Evolutionary conservation across 495 filamentous ascomycete genomes (phyloP).

Genomic region (Oleoguttula mirabilis): DNA sequence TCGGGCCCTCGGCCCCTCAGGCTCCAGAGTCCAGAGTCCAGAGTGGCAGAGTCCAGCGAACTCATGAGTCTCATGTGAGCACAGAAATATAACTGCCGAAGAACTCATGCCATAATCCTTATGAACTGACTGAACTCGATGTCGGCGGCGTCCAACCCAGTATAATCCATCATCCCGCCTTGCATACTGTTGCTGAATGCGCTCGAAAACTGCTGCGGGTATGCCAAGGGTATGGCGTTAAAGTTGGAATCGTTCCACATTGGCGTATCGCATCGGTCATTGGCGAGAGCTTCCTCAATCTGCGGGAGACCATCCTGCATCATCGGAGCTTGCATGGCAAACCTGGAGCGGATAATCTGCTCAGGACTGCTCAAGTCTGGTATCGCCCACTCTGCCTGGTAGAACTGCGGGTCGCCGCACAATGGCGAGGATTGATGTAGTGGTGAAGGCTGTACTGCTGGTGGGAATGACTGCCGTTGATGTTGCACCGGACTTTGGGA

Average conservation of each 20-base stretch:
- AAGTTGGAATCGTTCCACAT: too few relatives aligned
- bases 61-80: too few relatives aligned
- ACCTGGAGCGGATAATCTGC: conserved; percentile 5
- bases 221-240: too few relatives aligned
- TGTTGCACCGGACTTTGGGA: conserved; percentile 11
- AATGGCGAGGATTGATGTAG: conserved; percentile 5
- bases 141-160: too few relatives aligned
- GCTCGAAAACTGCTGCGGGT: background rate
- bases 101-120: too few relatives aligned
- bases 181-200: background rate
- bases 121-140: too few relatives aligned
- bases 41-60: too few relatives aligned
- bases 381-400: conserved; percentile 13
- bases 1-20: too few relatives aligned
- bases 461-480: background rate
- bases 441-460: conserved; percentile 1
- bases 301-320: conserved; percentile 1
- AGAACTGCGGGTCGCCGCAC: conserved; percentile 11
- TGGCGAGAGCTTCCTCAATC: background rate
- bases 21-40: too few relatives aligned
- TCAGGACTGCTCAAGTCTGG: conserved; percentile 5
- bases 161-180: too few relatives aligned
- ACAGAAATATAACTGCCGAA: too few relatives aligned
- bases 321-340: background rate
- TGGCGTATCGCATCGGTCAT: conserved; percentile 2